phyloP scores from a whole-genome alignment of 2,329 filamentous ascomycete genomes.

The Metarhizium brunneum region DNA sequence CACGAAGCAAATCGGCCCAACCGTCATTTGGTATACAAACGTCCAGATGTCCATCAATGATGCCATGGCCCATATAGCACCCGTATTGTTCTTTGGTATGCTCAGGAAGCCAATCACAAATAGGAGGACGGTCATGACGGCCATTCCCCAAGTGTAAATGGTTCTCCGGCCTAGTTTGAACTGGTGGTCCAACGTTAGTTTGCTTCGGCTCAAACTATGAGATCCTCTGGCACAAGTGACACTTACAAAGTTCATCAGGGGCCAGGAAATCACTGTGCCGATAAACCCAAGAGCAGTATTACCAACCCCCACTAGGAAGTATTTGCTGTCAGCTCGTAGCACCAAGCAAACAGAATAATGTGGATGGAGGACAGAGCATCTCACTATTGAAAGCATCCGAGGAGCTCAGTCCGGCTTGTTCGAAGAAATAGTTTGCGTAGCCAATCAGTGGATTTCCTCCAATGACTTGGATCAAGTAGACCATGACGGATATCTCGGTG shows the following conservation, averaged over 20 bases:
- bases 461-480: conserved; percentile 56
- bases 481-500: conserved; percentile 48
- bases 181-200: background rate
- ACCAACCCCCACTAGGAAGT: conserved; percentile 18
- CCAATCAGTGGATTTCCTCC: conserved; percentile 55
- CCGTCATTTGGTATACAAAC: conserved; percentile 29
- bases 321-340: background rate
- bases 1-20: conserved; percentile 33
- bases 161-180: conserved; percentile 27
- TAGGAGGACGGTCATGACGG: conserved; percentile 25
- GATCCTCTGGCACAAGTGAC: background rate
- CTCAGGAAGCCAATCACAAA: conserved; percentile 32
- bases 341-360: background rate
- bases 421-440: conserved; percentile 42
- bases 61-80: conserved; percentile 27
- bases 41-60: conserved; percentile 32
- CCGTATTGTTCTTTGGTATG: conserved; percentile 20
- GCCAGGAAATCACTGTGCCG: conserved; percentile 30
- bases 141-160: conserved; percentile 23
- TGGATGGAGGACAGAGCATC: background rate
- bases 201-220: background rate
- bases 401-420: conserved; percentile 20
- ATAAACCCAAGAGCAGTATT: conserved; percentile 32
- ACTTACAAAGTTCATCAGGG: conserved; percentile 24
- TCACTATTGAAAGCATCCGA: conserved; percentile 13